Conservation (phyloP, 306 rosid species). For the Phaseolus lunatus region DNA sequence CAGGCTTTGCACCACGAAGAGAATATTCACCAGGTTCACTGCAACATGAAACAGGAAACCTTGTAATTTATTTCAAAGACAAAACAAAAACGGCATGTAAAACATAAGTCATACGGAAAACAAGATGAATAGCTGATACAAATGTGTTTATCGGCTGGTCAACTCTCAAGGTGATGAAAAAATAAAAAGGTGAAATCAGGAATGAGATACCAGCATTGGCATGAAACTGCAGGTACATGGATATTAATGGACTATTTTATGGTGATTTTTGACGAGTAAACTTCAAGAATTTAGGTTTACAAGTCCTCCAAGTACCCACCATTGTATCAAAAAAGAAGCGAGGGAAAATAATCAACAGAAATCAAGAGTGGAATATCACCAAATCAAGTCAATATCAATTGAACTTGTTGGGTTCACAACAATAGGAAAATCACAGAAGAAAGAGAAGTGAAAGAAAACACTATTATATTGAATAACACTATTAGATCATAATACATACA, state of each 20-base stretch:
- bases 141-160: slow-evolving; percentile 8
- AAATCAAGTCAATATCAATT: background rate
- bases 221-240: slow-evolving; percentile 5
- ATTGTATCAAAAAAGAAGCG: too few relatives aligned
- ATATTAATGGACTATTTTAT: background rate
- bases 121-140: background rate
- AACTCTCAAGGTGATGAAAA: background rate
- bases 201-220: slow-evolving; percentile 15
- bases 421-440: too few relatives aligned
- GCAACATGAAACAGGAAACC: slow-evolving; percentile 36
- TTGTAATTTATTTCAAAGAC: background rate
- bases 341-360: background rate
- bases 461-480: too few relatives aligned
- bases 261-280: background rate
- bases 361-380: too few relatives aligned
- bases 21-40: slow-evolving; percentile 47
- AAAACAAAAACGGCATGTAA: background rate
- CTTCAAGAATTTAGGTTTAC: background rate
- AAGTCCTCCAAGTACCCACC: background rate
- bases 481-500: too few relatives aligned
- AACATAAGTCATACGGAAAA: slow-evolving; percentile 10
- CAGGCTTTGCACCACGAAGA: slow-evolving; percentile 46
- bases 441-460: too few relatives aligned
- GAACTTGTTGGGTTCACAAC: too few relatives aligned
- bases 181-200: too few relatives aligned